Percentiles rank a stretch among this genome's conserved stretches.
phyloP scores from a whole-genome alignment of 192 early-diverging fungal genomes.

The Phlyctochytrium planicorne region DNA sequence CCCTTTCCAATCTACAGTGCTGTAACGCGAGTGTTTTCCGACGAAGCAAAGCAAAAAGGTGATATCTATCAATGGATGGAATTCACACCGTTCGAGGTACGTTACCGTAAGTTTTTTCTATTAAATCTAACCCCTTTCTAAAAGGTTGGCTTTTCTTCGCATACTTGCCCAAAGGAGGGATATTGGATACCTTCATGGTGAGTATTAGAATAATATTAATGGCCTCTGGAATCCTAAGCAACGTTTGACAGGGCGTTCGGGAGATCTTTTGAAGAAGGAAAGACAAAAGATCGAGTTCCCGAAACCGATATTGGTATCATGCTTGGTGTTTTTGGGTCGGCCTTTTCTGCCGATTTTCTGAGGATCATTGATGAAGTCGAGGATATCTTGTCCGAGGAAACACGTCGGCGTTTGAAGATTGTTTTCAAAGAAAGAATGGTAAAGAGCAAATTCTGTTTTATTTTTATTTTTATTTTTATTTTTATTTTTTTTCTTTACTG shows the following conservation, averaged over 20 bases:
- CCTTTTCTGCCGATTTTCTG: conserved; percentile 38
- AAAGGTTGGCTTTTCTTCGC: conserved; percentile 22
- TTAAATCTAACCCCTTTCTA: too few relatives aligned
- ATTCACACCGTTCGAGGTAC: conserved; percentile 41
- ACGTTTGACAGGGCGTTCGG: conserved; percentile 23
- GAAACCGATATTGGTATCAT: background rate
- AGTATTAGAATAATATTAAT: conserved; percentile 1
- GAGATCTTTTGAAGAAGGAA: background rate
- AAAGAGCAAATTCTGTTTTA: background rate
- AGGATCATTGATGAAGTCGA: conserved; percentile 33
- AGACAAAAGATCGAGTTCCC: background rate
- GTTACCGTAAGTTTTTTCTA: too few relatives aligned
- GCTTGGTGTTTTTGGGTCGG: conserved; percentile 39
- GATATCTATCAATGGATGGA: conserved; percentile 40
- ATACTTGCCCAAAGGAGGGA: conserved; percentile 6
- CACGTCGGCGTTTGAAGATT: background rate
- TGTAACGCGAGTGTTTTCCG: conserved; percentile 18
- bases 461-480: too few relatives aligned
- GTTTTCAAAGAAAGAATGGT: conserved; percentile 32
- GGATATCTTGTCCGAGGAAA: conserved; percentile 19
- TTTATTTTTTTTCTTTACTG: too few relatives aligned
- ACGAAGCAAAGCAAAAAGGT: background rate
- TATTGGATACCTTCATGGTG: conserved; percentile 36
- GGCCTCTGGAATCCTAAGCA: background rate
- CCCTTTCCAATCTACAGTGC: conserved; percentile 26